Base-by-base conservation (phyloP, 106 monocot species). In the Dioscorea alata region DNA sequence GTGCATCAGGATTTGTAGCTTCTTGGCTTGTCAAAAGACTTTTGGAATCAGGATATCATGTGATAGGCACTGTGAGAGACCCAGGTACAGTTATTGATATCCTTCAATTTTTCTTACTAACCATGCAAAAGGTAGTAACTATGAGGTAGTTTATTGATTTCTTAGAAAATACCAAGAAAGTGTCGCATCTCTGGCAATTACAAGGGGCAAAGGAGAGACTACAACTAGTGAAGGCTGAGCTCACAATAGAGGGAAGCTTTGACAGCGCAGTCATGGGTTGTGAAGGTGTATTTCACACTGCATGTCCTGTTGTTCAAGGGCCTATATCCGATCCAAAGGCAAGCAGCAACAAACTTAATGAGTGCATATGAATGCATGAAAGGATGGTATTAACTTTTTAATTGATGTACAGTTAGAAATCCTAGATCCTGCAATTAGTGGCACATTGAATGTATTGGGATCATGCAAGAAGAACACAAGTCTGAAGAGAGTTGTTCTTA, bases 241-340 rank as follows among this genome's bases (percentile, higher is more conserved):
- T 96, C 33, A 69, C 82, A 66, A 83, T 84, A 61, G 95, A 95
- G 17, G 91, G 94, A 23, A 86, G 91, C 75, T 95, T 95, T 71
- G 91, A 96, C 60, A 69, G 84, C 28, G 86, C 86, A 12, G 33
- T 96, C 1, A 77, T 74, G 77, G 95, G 76, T 57, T 96, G 91
- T 62, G 68, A 91, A 70, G 91, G 86, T 32, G 88, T 96, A 48
- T 96, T 96, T 70, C 95, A 96, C 72, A 81, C 72, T 12, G 91
- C 95, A 32, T 91, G 82, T 60, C 91, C 95, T 7, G 84, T 96
- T 34, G 8, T 72, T 16, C 42, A 42, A 10, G n/a, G 10, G 19
- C 74, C 71, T 0, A 75, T 76, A 68, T 73, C 73, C 49, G 88
- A 86, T 68, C 75, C 88, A 2, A 79, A 91, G 88, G 95, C 74